Evolutionary conservation across 108 stramenopile species (phyloP), one percentile per base, ranked within the genome.

Genomic region (Cyclotella sp.): DNA sequence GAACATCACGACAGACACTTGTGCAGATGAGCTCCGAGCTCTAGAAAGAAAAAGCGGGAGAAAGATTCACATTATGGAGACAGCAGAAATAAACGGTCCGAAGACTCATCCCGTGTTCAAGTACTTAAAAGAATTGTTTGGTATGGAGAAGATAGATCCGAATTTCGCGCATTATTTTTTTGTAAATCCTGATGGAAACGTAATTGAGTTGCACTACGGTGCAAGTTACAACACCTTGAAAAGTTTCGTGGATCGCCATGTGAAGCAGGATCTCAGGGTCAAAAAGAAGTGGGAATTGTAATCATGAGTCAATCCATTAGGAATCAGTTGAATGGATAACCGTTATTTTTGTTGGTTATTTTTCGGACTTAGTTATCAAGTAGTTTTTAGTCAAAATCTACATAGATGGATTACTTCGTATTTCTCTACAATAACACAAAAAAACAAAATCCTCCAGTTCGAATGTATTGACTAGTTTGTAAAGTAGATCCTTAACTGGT

Each of bases 21-120:
- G 76, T 49, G 34, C 44, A 10, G 72, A 72, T 29, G 77, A 49
- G 22, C 69, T 81, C 26, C 61, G 57, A 65, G 61, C 61, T 39
- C 27, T 29, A n/a, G 77, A 78, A 49, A 72, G 52, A 51, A 55
- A 54, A 30, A 46, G 18, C 14, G 77, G 70, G 14, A 63, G 57
- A 43, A 78, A 70, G 42, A 83, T 83, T 60, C 77, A 78, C 42
- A 44, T 83, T 14, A 83, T 83, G 82, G 65, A 83, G 64, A 16
- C 67, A 2, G 45, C 64, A 15, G 49, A 78, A 21, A 73, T 76
- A 27, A 73, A 83, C 43, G 82, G 82, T 1, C 75, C 73, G 14
- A 52, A 83, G 27, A 70, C 82, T 14, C 82, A 83, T 73, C 82
- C 82, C 11, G 64, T 83, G 1, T 78, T 73, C 54, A 46, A 57